Conservation (phyloP, 2,329 filamentous ascomycete species). For the Stemphylium beticola region DNA sequence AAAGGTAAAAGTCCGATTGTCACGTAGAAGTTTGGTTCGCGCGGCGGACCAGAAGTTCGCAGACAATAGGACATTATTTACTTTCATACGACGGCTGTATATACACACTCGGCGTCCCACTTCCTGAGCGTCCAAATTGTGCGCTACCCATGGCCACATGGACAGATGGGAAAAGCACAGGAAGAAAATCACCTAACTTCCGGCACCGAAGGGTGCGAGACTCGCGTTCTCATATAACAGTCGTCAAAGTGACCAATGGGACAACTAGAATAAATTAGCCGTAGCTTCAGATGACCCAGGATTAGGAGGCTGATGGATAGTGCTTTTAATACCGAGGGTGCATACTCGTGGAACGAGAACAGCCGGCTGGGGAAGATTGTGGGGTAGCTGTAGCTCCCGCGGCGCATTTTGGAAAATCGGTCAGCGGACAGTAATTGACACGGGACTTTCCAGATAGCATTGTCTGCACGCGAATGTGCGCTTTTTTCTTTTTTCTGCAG, state of each 20-base stretch:
- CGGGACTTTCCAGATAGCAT: not conserved
- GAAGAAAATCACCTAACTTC: slow-evolving; percentile 20
- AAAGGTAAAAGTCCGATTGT: not conserved
- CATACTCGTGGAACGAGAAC: slow-evolving; percentile 23
- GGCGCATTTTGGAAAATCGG: slow-evolving; percentile 6
- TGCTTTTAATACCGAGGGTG: slow-evolving; percentile 27
- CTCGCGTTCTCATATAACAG: slow-evolving; percentile 30
- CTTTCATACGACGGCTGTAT: slow-evolving; percentile 14
- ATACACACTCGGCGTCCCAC: slow-evolving; percentile 8
- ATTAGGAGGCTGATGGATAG: slow-evolving; percentile 32
- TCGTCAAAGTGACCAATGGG: slow-evolving; percentile 22
- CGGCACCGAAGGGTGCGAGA: slow-evolving; percentile 17
- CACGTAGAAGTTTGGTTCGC: not conserved
- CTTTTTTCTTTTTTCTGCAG: not conserved
- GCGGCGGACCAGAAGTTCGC: not conserved
- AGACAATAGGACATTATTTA: slow-evolving; percentile 4
- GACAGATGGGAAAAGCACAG: slow-evolving; percentile 12
- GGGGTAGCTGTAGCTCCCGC: slow-evolving; percentile 21
- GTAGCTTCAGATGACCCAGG: slow-evolving; percentile 24
- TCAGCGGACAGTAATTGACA: slow-evolving; percentile 12
- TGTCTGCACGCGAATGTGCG: not conserved
- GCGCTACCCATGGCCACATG: slow-evolving; percentile 11
- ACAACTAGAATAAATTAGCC: slow-evolving; percentile 16
- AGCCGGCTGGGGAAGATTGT: slow-evolving; percentile 23
- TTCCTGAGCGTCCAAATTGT: not conserved